Base-by-base conservation (phyloP, 1,284 basidiomycete species). In the Cystobasidiaceae sp. region DNA sequence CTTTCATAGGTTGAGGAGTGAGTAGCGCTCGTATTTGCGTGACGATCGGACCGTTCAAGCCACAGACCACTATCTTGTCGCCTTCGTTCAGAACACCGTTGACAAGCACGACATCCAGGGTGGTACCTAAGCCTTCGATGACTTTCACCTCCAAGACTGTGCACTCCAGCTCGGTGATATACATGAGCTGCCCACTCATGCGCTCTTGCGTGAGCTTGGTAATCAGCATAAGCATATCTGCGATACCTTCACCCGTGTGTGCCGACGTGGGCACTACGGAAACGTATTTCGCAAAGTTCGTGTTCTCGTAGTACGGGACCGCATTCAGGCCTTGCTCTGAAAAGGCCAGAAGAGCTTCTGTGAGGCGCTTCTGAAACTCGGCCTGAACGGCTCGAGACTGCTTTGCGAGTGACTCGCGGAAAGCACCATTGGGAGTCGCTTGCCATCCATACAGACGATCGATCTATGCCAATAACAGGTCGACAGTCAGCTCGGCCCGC, bases 71-170 rank as follows among this genome's bases (percentile, higher is more conserved):
- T 69, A 99, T 96, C 78, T 82, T 88, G 78, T 98, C 96, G 25
- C 94, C 88, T 77, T 98, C 96, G 66, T 80, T 84, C 74, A 98
- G 80, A 69, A 93, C 86, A 77, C 96, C 96, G 77, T 99, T 99
- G 34, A 91, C 93, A 63, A 98, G 82, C 17, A 98, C 87, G 33
- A 98, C 93, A 80, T 98, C 96, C 73, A 98, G 93, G 1, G 96
- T 98, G 41, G 94, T 98, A 50, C 96, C 96, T 56, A 98, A 82
- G 76, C 96, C 96, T 79, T 99, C 96, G 73, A 98, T 87, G 69
- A 97, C 90, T 83, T 99, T 99, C 77, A 98, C 96, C 78, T 98
- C 96, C 62, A 99, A 84, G 23, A 99, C 93, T n/a, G 96, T 99
- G 78, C 93, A 97, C 79, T 97, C 93, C 61, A 98, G 82, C 78